Evolutionary conservation across 129 eudicot species (phyloP), one percentile per base, ranked within the genome.

Genomic region (Cynara cardunculus): DNA sequence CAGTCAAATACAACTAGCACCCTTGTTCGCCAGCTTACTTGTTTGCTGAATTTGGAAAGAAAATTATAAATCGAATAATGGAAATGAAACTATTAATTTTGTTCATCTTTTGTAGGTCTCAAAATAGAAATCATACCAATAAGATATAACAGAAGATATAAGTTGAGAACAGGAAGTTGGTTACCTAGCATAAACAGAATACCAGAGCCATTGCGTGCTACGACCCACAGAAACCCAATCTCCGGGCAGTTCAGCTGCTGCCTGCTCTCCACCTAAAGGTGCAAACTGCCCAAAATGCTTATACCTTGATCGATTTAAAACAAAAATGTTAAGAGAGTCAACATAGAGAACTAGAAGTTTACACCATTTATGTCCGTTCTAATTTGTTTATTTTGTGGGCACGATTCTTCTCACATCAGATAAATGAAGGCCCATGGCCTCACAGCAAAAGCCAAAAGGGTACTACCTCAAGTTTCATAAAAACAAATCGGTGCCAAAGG

Each of bases 211-310:
- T 79, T 91, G 98, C 7, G 98, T 94, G 84, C 98, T 91, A 24
- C 80, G 97, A 59, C 98, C 98, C 85, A 94, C 85, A 0, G 98
- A 88, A 46, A 94, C 96, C 98, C 98, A 94, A 83, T 94, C 98
- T 74, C 98, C 98, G 0, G 98, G 98, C 32, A 95, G 87, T 81
- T 95, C 91, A 5, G 97, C 96, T 21, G 99, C 99, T 59, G 96
- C 94, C 85, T 95, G 99, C 66, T 95, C 99, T 74, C 99, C 99
- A n/a, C 99, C 99, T 61, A 95, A 77, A n/a, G 99, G 96, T 7
- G 99, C 99, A 83, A 95, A 95, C 83, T 85, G 89, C 67, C 99
- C 99, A 0, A 95, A 78, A 88, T 95, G 99, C 78, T 88, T 85
- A 86, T 94, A 94, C 85, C 98, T 94, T 73, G 25, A 56, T 30